A percentile compares a stretch with the other conserved stretches of the same genome.
These are phyloP conservation scores for Amanita brunnescens DNA, from an alignment of 768 basidiomycete species.

Conservation along the genomic window DNA sequence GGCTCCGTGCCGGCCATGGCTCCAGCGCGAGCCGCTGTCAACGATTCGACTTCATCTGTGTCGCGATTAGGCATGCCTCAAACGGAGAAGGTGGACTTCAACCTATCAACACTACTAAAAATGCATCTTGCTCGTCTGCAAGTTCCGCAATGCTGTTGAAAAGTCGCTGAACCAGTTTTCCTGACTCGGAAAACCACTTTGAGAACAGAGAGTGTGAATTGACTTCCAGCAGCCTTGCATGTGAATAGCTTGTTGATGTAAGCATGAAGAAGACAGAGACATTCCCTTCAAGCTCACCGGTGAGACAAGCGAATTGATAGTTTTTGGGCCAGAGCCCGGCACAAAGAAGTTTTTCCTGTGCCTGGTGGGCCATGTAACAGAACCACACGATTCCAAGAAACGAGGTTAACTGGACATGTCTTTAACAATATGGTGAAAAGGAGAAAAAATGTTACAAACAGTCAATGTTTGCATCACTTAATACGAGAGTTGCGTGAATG, in stretches of 20 bases:
- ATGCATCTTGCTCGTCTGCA: conserved; percentile 84
- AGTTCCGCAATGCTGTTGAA: conserved; percentile 86
- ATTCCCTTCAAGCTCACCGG: conserved; percentile 37
- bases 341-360: conserved; percentile 94
- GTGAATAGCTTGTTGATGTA: conserved; percentile 53
- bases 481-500: conserved; percentile 88
- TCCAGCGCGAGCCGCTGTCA: conserved; percentile 91
- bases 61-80: background rate
- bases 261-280: background rate
- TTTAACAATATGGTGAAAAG: conserved; percentile 7
- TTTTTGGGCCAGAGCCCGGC: conserved; percentile 92
- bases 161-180: conserved; percentile 91
- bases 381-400: conserved; percentile 94
- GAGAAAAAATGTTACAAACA: conserved; percentile 37
- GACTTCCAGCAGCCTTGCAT: conserved; percentile 88
- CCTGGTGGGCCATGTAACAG: conserved; percentile 95
- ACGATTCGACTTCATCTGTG: conserved; percentile 90
- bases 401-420: conserved; percentile 61
- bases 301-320: conserved; percentile 84
- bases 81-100: background rate
- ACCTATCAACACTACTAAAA: conserved; percentile 95
- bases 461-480: conserved; percentile 83
- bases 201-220: conserved; percentile 98
- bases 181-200: conserved; percentile 98
- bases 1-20: conserved; percentile 96